Conservation (phyloP, 2,329 filamentous ascomycete genomes). For the Penicillium palitans region DNA sequence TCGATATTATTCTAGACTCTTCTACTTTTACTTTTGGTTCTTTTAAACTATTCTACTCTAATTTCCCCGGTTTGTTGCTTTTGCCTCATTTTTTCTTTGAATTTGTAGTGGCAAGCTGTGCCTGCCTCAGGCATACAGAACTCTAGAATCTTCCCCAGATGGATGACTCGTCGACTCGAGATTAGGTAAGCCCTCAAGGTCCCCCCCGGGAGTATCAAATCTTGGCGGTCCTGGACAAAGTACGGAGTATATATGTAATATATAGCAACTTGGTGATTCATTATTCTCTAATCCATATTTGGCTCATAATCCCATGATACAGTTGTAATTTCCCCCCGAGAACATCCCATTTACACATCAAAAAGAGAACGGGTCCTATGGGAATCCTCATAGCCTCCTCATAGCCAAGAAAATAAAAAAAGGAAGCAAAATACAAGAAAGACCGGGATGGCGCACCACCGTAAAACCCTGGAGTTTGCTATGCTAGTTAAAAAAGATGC, state of each 20-base stretch:
- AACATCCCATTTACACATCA: slow-evolving; percentile 5
- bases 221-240: background rate
- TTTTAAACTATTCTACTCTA: background rate
- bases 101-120: background rate
- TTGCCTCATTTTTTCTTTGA: background rate
- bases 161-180: slow-evolving; percentile 1
- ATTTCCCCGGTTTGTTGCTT: background rate
- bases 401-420: slow-evolving; percentile 1
- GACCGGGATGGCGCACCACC: slow-evolving; percentile 21
- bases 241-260: background rate
- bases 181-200: background rate
- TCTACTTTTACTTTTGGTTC: slow-evolving; percentile 5
- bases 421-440: slow-evolving; percentile 21
- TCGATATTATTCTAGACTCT: slow-evolving; percentile 20
- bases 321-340: background rate
- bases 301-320: slow-evolving; percentile 1
- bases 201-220: background rate
- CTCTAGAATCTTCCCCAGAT: slow-evolving; percentile 11
- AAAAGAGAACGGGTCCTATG: background rate
- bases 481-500: slow-evolving; percentile 36
- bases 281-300: background rate
- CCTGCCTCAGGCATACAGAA: background rate
- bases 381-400: background rate
- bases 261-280: background rate
- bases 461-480: slow-evolving; percentile 37